A percentile compares a stretch with the other conserved stretches of the same genome.
These are phyloP conservation scores for Coemansia sp. DNA, from an alignment of 192 early-diverging fungal genomes.

Conservation along the genomic window DNA sequence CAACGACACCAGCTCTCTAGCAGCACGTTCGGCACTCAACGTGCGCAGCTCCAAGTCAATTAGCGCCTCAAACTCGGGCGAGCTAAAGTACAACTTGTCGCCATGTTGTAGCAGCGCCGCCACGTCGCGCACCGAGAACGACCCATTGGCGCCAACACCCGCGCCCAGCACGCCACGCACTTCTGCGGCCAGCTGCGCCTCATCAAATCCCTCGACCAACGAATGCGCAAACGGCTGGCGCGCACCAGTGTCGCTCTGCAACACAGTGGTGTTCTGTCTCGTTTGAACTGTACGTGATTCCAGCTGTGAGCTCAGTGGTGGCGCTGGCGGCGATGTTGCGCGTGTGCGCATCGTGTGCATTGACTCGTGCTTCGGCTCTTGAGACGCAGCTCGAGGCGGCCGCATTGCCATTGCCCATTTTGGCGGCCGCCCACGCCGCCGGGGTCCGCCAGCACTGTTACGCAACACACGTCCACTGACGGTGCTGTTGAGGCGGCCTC, in stretches of 20 bases:
- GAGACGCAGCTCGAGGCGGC: background rate
- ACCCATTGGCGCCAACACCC: background rate
- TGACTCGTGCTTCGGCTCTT: background rate
- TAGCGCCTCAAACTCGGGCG: constrained; percentile 47
- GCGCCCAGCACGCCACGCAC: constrained; percentile 22
- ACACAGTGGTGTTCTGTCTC: background rate
- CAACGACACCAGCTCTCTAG: background rate
- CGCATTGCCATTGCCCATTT: constrained; percentile 5
- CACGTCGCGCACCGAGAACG: constrained; percentile 25
- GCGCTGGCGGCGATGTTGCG: background rate
- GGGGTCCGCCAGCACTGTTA: constrained; percentile 10
- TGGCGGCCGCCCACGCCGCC: constrained; percentile 13
- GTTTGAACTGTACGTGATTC: background rate
- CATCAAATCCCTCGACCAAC: constrained; percentile 15
- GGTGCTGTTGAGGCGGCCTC: background rate
- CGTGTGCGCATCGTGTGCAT: constrained; percentile 2
- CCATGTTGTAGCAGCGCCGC: constrained; percentile 24
- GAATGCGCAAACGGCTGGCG: constrained; percentile 15
- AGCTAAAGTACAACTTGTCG: constrained; percentile 43
- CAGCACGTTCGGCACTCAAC: constrained; percentile 15
- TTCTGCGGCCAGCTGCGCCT: constrained; percentile 19
- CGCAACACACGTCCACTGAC: constrained; percentile 3
- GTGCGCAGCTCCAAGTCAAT: constrained; percentile 32
- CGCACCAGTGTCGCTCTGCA: background rate
- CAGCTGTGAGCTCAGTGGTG: background rate